Conservation (phyloP, 2,329 filamentous ascomycete species). For the Apiospora saccharicola region DNA sequence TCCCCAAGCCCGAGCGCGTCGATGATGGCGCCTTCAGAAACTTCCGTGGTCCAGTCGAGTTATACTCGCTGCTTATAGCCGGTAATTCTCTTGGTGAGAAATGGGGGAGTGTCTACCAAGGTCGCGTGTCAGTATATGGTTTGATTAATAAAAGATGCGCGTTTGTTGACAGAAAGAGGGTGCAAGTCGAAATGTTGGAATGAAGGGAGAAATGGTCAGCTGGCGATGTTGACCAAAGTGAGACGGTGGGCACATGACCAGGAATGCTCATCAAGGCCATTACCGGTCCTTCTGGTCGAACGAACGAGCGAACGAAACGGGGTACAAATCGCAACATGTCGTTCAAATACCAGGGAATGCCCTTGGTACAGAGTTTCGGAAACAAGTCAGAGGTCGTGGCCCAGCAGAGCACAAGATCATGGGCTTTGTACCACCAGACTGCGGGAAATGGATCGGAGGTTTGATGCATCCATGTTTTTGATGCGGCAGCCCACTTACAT, state of each 20-base stretch:
- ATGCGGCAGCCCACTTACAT: conserved; percentile 12
- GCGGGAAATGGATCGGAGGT: conserved; percentile 5
- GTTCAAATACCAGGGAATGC: conserved; percentile 17
- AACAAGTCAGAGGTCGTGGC: conserved; percentile 17
- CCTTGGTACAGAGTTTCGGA: conserved; percentile 23
- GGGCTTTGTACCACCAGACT: conserved; percentile 14
- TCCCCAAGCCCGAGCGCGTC: background rate
- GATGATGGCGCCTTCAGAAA: background rate
- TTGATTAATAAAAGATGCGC: background rate
- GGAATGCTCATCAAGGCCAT: conserved; percentile 7
- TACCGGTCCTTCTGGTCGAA: conserved; percentile 5
- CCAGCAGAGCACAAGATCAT: conserved; percentile 20
- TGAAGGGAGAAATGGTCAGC: conserved; percentile 19
- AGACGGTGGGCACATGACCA: conserved; percentile 12
- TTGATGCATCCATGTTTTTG: conserved; percentile 10
- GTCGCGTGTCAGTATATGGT: background rate
- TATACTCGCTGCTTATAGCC: background rate
- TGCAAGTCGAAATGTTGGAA: conserved; percentile 4
- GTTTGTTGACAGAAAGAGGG: conserved; percentile 3
- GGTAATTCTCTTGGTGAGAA: background rate
- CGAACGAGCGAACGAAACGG: conserved; percentile 8
- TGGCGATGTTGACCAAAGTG: conserved; percentile 16
- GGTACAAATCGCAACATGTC: background rate
- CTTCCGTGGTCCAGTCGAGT: background rate
- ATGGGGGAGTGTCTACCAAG: conserved; percentile 3